Base-by-base conservation (phyloP, 176 grass and related monocot species). In the Ananas comosus region DNA sequence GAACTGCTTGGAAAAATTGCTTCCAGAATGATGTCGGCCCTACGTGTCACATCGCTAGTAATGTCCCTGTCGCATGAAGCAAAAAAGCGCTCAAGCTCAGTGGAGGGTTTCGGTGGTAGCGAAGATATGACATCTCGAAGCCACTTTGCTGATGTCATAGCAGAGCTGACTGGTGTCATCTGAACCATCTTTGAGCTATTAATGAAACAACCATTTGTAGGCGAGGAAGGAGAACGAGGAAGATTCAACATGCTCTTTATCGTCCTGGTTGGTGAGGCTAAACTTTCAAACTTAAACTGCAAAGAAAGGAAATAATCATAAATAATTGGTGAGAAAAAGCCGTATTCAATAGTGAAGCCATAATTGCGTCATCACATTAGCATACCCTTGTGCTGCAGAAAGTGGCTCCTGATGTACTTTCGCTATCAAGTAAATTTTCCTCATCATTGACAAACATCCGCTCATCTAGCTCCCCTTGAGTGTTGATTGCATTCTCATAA, bases 141-240 rank as follows among this genome's bases (percentile, higher is more conserved):
- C 89, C 93, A 97, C 79, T 92, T 97, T 74, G 93, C 86, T 57
- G 93, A 87, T 77, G 86, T 90, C 93, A 97, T 97, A 19, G 93
- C 93, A 52, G 89, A 85, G 64, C 83, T 92, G 70, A 92, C 84
- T 63, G 93, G 93, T 23, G 89, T 97, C 81, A 96, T 84, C 65
- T 80, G 86, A 78, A 80, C 50, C 66, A 83, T 73, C 79, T 90
- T 96, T 51, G 76, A 53, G 65, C 56, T 77, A 65, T 4, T 72
- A 53, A 87, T 48, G 75, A 68, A 81, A 77, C 76, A 77, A 83
- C 59, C 74, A 71, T 63, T 85, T 66, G 27, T 69, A 74, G 74
- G 80, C 49, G 87, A 85, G 64, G 86, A 79, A 89, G 90, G 90
- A 33, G 89, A 90, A 80, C 49, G 76, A 76, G 93, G 86, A 42